Conservation (phyloP, 768 basidiomycete species). For the Sistotremastrum niveocremeum region DNA sequence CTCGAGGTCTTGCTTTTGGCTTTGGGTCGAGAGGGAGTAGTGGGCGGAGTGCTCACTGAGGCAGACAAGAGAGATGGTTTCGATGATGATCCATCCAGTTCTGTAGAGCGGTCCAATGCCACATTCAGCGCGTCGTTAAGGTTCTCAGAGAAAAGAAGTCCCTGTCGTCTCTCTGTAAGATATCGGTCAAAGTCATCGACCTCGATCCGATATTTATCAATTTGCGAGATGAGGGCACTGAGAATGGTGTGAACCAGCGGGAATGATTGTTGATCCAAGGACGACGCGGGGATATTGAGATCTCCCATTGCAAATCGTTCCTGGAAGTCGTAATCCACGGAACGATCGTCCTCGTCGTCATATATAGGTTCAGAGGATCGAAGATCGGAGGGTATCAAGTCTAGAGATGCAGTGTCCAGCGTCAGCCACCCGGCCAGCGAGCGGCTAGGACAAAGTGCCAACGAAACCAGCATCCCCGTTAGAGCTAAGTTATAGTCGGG, state of each 20-base stretch:
- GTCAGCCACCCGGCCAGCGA: constrained; percentile 85
- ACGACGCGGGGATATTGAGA: constrained; percentile 46
- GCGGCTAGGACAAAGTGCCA: constrained; percentile 78
- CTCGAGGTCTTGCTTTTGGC: constrained; percentile 38
- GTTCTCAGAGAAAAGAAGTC: constrained; percentile 84
- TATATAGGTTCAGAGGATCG: constrained; percentile 15
- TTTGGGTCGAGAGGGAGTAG: constrained; percentile 30
- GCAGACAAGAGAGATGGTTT: constrained; percentile 12
- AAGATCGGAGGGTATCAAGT: constrained; percentile 8
- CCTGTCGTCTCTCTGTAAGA: constrained; percentile 74
- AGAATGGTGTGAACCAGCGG: constrained; percentile 76
- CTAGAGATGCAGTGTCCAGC: constrained; percentile 30
- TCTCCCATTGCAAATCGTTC: constrained; percentile 46
- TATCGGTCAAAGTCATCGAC: constrained; percentile 76
- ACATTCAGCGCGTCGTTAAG: constrained; percentile 78
- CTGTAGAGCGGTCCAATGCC: constrained; percentile 47
- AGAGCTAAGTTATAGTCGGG: constrained; percentile 82
- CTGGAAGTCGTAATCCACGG: constrained; percentile 64
- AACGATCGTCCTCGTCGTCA: constrained; percentile 65
- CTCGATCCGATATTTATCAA: constrained; percentile 63
- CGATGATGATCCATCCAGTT: not conserved
- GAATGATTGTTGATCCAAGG: constrained; percentile 55
- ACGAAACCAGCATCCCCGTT: constrained; percentile 65
- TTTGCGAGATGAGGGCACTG: constrained; percentile 64
- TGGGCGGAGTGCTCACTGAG: constrained; percentile 17